These are phyloP conservation scores for Aspergillus felis DNA, from an alignment of 2,329 filamentous ascomycete species.

Conservation along the genomic window DNA sequence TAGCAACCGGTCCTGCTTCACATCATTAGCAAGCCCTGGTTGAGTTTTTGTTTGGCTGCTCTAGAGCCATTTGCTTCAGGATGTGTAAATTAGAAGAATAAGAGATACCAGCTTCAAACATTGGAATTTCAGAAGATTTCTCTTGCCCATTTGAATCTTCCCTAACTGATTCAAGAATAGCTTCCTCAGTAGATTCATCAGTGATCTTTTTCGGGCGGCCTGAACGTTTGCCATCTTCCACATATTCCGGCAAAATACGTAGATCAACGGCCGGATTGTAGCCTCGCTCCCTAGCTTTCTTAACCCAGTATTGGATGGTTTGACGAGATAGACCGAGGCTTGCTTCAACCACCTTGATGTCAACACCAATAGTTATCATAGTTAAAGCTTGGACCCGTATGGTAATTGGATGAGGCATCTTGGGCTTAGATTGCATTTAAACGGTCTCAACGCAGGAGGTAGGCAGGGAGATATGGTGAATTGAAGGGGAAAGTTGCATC, in stretches of 20 bases:
- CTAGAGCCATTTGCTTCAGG: background rate
- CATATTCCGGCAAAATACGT: conserved; percentile 1
- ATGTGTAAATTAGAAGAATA: background rate
- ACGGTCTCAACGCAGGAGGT: background rate
- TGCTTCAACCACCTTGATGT: background rate
- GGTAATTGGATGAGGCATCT: background rate
- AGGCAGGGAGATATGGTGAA: background rate
- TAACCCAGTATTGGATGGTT: background rate
- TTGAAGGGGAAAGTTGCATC: background rate
- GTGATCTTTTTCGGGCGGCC: background rate
- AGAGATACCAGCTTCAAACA: background rate
- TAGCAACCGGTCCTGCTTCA: background rate
- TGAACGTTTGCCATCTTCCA: conserved; percentile 5
- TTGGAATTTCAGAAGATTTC: background rate
- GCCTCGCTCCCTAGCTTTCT: conserved; percentile 1
- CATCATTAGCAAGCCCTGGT: background rate
- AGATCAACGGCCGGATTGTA: background rate
- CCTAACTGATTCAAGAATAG: background rate
- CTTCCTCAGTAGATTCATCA: background rate
- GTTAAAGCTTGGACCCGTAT: background rate
- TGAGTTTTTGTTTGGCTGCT: background rate
- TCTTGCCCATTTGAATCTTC: background rate
- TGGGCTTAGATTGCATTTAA: background rate
- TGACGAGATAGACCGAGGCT: background rate
- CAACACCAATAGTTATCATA: background rate